These are phyloP conservation scores for Phytopythium boreale DNA, from an alignment of 352 stramenopile genomes.

Conservation along the genomic window DNA sequence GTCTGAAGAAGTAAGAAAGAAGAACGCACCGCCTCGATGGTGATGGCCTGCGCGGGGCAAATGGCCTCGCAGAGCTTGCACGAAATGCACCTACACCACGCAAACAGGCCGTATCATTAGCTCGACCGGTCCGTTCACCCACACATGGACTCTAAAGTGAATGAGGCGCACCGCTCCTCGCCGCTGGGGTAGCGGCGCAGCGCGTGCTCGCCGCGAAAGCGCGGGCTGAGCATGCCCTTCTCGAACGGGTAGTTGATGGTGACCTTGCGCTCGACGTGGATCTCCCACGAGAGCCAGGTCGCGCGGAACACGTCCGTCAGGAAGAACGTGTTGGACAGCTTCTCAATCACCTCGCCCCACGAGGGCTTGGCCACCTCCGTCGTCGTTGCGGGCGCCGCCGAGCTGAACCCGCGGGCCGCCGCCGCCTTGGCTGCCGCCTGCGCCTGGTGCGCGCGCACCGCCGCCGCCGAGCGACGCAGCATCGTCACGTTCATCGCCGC, in stretches of 20 bases:
- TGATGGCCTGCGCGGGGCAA: slow-evolving; percentile 99
- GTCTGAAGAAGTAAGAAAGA: background rate
- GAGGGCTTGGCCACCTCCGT: slow-evolving; percentile 46
- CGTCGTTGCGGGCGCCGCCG: slow-evolving; percentile 20
- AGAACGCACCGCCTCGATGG: slow-evolving; percentile 93
- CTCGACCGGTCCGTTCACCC: background rate
- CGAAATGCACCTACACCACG: slow-evolving; percentile 92
- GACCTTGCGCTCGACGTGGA: slow-evolving; percentile 90
- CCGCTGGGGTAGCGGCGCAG: slow-evolving; percentile 98
- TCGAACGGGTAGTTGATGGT: slow-evolving; percentile 99
- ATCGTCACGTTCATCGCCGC: slow-evolving; percentile 41
- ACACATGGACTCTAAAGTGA: background rate
- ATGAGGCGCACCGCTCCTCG: slow-evolving; percentile 90
- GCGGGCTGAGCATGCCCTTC: slow-evolving; percentile 94
- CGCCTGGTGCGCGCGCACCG: slow-evolving; percentile 27
- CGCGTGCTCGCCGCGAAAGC: slow-evolving; percentile 98
- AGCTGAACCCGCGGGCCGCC: slow-evolving; percentile 30
- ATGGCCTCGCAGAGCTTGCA: slow-evolving; percentile 99
- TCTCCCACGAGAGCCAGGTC: slow-evolving; percentile 77
- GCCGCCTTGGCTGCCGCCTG: slow-evolving; percentile 13
- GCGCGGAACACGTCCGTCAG: slow-evolving; percentile 76
- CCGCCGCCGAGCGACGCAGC: slow-evolving; percentile 57
- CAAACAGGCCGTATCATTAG: background rate
- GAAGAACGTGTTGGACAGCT: slow-evolving; percentile 84
- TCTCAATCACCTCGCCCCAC: slow-evolving; percentile 73